Base-by-base conservation (phyloP, 768 basidiomycete species). In the Candolleomyces aberdarensis region DNA sequence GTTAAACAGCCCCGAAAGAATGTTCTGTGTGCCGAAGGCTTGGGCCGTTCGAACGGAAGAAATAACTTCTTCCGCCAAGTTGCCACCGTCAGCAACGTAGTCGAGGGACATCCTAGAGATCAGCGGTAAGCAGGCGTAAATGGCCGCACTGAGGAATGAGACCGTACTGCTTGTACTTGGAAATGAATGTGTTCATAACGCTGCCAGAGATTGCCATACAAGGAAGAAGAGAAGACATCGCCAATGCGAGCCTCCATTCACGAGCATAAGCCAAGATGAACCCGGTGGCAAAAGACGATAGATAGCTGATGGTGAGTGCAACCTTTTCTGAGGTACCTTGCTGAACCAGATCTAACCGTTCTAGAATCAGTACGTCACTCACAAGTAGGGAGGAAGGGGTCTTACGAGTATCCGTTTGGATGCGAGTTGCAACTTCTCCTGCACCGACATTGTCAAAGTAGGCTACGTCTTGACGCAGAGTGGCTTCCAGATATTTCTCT, bases 381-480 rank as follows among this genome's bases (percentile, higher is more conserved):
- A 47, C 10, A 19, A 8, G 15, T 29, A 19, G 11, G 10, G 13
- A 44, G 17, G 19, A 31, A 26, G 10, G 41, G 40, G 8, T 73
- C 82, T 65, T 66, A 86, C 86, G 88, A 17, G 86, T 88, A 69
- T 88, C 86, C 0, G 88, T 88, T 69, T 89, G 86, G 59, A 94
- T 94, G 48, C 92, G 83, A 5, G 92, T 93, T 0, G 92, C 86
- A n/a, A 94, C 85, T 67, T 94, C 93, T 56, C 92, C 92, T 2
- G 92, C 86, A 15, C 93, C 91, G 48, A 93, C 80, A 17, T 85
- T 81, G 71, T 94, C 92, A 68, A 94, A 94, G 75, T 81, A 94
- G 29, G 85, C 84, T 61, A 92, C 84, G 61, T 89, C 85, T 68
- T 94, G 93, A 40, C 90, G 83, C 3, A 94, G 76, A 10, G 91